Conservation (phyloP, 441 rosid genomes). For the Croton laevigatus region DNA sequence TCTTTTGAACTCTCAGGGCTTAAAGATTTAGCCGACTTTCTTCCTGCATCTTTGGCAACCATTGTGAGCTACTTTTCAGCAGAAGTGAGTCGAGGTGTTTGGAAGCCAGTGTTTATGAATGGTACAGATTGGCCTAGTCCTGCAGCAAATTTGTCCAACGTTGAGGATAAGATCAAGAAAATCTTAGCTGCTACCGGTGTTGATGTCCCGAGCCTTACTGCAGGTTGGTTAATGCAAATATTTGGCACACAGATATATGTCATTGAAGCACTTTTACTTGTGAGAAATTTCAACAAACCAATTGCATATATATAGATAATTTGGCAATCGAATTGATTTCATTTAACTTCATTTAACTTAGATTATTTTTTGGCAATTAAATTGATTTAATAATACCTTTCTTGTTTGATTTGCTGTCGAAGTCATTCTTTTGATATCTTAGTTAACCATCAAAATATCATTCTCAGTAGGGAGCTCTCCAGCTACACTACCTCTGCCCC, state of each 20-base stretch:
- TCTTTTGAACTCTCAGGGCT: slow-evolving; percentile 57
- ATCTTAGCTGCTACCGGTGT: slow-evolving; percentile 91
- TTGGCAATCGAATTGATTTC: too few species aligned
- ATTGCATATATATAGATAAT: too few species aligned
- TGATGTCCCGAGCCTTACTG: slow-evolving; percentile 78
- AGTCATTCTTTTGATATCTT: slow-evolving; percentile 15
- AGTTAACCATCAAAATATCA: slow-evolving; percentile 22
- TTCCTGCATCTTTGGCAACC: slow-evolving; percentile 87
- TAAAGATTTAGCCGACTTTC: slow-evolving; percentile 88
- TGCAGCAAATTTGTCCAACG: slow-evolving; percentile 75
- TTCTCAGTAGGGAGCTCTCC: slow-evolving; percentile 82
- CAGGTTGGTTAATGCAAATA: slow-evolving; percentile 39
- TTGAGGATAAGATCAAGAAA: slow-evolving; percentile 92
- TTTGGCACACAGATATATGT: too few species aligned
- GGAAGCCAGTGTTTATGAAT: slow-evolving; percentile 97
- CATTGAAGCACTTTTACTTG: too few species aligned
- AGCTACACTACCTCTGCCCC: slow-evolving; percentile 90
- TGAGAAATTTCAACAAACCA: too few species aligned
- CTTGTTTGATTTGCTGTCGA: not conserved
- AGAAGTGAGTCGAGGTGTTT: slow-evolving; percentile 94
- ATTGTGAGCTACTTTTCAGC: slow-evolving; percentile 95
- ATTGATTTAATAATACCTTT: not conserved
- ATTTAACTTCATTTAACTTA: too few species aligned
- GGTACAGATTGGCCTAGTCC: slow-evolving; percentile 99
- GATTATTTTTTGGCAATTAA: not conserved